These are phyloP conservation scores for Dianthus caryophyllus DNA, from an alignment of 148 eudicot genomes.

Conservation along the genomic window DNA sequence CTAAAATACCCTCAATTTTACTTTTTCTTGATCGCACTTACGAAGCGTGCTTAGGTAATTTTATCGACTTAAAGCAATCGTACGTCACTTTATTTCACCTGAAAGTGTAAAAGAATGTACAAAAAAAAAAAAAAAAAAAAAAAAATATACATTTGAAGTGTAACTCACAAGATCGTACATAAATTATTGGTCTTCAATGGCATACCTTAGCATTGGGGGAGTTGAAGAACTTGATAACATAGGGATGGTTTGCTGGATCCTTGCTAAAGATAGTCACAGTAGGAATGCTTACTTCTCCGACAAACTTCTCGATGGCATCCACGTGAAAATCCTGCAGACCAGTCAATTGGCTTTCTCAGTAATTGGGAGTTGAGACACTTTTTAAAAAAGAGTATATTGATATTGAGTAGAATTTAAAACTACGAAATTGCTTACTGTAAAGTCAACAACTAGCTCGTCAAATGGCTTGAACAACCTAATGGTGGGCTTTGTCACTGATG, in stretches of 20 bases:
- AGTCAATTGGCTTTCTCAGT: background rate
- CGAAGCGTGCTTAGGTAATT: no score
- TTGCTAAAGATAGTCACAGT: slow-evolving; percentile 65
- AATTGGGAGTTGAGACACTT: background rate
- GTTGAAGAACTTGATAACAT: slow-evolving; percentile 63
- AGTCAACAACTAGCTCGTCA: slow-evolving; percentile 81
- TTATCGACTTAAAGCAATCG: no score
- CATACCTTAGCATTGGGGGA: slow-evolving; percentile 62
- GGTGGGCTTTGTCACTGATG: slow-evolving; percentile 54
- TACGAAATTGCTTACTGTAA: slow-evolving; percentile 36
- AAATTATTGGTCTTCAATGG: background rate
- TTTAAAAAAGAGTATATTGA: background rate
- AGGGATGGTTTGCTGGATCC: slow-evolving; percentile 72
- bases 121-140: no score
- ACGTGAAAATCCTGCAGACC: slow-evolving; percentile 56
- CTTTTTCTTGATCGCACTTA: no score
- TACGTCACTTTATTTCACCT: no score
- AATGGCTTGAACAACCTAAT: slow-evolving; percentile 86
- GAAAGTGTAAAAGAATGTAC: no score
- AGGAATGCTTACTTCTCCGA: slow-evolving; percentile 65
- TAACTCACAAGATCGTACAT: background rate
- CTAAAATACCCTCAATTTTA: no score
- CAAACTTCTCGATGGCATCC: slow-evolving; percentile 59
- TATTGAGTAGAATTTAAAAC: background rate
- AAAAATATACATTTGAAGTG: no score